Evolutionary conservation across 805 yeast genomes (phyloP).

Genomic region (Candida mattraensis): DNA sequence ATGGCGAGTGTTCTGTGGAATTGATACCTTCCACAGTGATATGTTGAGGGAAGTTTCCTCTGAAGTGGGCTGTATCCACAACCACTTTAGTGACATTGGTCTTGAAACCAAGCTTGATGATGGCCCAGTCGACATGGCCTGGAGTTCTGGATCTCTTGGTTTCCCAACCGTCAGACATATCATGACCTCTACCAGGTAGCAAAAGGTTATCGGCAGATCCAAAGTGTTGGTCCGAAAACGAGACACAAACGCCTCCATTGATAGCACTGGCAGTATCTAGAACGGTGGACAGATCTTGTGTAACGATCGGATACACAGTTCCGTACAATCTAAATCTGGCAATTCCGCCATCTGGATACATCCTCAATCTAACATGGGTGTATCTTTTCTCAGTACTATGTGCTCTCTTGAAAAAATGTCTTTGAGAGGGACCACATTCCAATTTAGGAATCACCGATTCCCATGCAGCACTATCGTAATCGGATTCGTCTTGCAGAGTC

Average conservation of each 20-base stretch:
- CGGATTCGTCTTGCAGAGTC: slow-evolving; percentile 36
- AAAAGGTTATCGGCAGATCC: slow-evolving; percentile 88
- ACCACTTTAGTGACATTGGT: slow-evolving; percentile 59
- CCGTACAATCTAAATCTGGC: slow-evolving; percentile 93
- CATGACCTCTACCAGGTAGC: slow-evolving; percentile 91
- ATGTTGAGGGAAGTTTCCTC: slow-evolving; percentile 92
- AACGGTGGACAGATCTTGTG: slow-evolving; percentile 43
- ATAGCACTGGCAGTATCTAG: slow-evolving; percentile 79
- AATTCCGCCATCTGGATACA: slow-evolving; percentile 98
- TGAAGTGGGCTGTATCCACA: slow-evolving; percentile 89
- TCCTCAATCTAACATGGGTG: slow-evolving; percentile 80
- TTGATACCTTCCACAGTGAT: slow-evolving; percentile 65
- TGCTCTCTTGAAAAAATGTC: slow-evolving; percentile 74
- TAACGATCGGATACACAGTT: slow-evolving; percentile 68
- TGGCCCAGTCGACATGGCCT: slow-evolving; percentile 91
- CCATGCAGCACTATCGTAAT: slow-evolving; percentile 53
- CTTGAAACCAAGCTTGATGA: slow-evolving; percentile 71
- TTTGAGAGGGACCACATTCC: slow-evolving; percentile 88
- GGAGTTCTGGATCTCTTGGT: slow-evolving; percentile 82
- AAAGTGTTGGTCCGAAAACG: slow-evolving; percentile 88
- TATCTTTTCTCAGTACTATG: slow-evolving; percentile 58
- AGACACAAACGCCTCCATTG: slow-evolving; percentile 86
- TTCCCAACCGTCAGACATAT: slow-evolving; percentile 99
- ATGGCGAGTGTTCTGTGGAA: slow-evolving; percentile 36
- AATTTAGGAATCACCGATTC: slow-evolving; percentile 61